phyloP scores from a whole-genome alignment of 495 filamentous ascomycete species.

The Hypoxylon subgilvum region DNA sequence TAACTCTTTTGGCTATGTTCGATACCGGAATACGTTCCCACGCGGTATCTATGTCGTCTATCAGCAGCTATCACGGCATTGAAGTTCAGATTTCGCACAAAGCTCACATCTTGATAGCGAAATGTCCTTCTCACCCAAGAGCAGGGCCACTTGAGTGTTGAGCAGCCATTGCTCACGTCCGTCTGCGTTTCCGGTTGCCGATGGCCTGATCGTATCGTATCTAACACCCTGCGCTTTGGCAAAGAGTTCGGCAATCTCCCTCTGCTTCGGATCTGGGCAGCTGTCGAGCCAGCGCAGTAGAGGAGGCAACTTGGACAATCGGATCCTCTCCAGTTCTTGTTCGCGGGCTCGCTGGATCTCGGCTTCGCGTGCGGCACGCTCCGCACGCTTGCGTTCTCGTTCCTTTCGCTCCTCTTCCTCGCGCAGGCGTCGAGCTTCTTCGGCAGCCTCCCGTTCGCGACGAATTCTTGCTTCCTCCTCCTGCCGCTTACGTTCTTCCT shows the following conservation, averaged over 20 bases:
- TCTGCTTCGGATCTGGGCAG: slow-evolving; percentile 54
- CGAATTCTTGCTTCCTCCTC: slow-evolving; percentile 53
- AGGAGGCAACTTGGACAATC: slow-evolving; percentile 57
- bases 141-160: slow-evolving; percentile 74
- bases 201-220: slow-evolving; percentile 59
- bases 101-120: slow-evolving; percentile 72
- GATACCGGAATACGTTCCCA: slow-evolving; percentile 67
- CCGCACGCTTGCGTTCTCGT: slow-evolving; percentile 51
- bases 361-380: slow-evolving; percentile 64
- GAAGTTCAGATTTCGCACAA: neutral
- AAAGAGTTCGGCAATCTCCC: slow-evolving; percentile 58
- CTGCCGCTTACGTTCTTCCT: slow-evolving; percentile 43
- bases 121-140: slow-evolving; percentile 78
- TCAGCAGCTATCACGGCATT: slow-evolving; percentile 5
- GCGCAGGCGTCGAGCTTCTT: slow-evolving; percentile 51
- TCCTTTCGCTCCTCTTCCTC: slow-evolving; percentile 50
- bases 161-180: slow-evolving; percentile 75
- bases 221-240: slow-evolving; percentile 56
- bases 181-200: slow-evolving; percentile 50
- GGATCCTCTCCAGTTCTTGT: slow-evolving; percentile 54
- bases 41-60: slow-evolving; percentile 60
- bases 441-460: slow-evolving; percentile 52
- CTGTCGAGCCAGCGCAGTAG: slow-evolving; percentile 60
- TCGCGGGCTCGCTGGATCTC: slow-evolving; percentile 53
- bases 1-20: slow-evolving; percentile 50